These are phyloP conservation scores for Talaromyces amestolkiae DNA, from an alignment of 2,329 filamentous ascomycete species.

Conservation along the genomic window DNA sequence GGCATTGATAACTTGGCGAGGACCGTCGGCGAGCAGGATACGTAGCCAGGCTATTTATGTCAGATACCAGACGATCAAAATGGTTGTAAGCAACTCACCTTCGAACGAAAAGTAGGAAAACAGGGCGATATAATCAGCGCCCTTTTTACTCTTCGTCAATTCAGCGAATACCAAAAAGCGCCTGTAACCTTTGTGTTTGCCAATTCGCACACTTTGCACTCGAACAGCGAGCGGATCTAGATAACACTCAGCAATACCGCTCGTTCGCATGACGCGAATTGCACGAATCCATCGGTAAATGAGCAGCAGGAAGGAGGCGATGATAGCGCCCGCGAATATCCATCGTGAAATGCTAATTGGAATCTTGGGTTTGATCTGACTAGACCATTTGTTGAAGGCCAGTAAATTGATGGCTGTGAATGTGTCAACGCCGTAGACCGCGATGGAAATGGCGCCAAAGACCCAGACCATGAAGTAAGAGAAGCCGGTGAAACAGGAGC, in stretches of 20 bases:
- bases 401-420: slow-evolving; percentile 92
- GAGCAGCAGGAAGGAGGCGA: slow-evolving; percentile 82
- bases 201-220: slow-evolving; percentile 76
- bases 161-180: slow-evolving; percentile 91
- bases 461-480: slow-evolving; percentile 85
- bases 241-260: slow-evolving; percentile 87
- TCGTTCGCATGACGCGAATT: slow-evolving; percentile 74
- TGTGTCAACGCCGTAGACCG: slow-evolving; percentile 84
- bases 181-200: slow-evolving; percentile 73
- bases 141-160: slow-evolving; percentile 86
- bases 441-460: slow-evolving; percentile 72
- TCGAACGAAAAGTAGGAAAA: slow-evolving; percentile 86
- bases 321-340: slow-evolving; percentile 92
- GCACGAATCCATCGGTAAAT: slow-evolving; percentile 77
- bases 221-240: slow-evolving; percentile 83
- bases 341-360: slow-evolving; percentile 79
- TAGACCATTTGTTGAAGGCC: slow-evolving; percentile 84
- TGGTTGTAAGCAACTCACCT: slow-evolving; percentile 39
- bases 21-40: slow-evolving; percentile 84
- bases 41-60: slow-evolving; percentile 67
- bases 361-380: slow-evolving; percentile 74
- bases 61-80: neutral
- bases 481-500: slow-evolving; percentile 70
- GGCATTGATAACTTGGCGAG: slow-evolving; percentile 86
- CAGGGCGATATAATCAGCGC: slow-evolving; percentile 82